Conservation (phyloP, 768 basidiomycete genomes). For the Trametes meyenii region DNA sequence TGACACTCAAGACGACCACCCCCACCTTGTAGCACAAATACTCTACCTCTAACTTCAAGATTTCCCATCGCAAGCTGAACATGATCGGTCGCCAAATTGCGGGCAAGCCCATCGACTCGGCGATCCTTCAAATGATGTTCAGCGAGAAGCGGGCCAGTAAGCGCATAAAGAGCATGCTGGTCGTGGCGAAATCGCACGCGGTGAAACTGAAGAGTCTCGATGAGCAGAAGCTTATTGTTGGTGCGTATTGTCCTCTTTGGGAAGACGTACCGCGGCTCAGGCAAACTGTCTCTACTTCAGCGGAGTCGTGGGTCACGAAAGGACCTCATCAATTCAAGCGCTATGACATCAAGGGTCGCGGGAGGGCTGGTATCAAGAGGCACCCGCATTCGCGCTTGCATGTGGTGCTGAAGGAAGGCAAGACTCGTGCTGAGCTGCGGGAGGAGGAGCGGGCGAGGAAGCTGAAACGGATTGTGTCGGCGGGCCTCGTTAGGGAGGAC, state of each 20-base stretch:
- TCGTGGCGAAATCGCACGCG: constrained; percentile 86
- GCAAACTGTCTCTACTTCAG: constrained; percentile 42
- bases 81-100: constrained; percentile 85
- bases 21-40: constrained; percentile 83
- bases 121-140: constrained; percentile 96
- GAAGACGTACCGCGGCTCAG: not conserved
- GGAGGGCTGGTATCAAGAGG: constrained; percentile 73
- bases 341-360: constrained; percentile 83
- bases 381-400: constrained; percentile 77
- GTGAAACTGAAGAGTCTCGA: constrained; percentile 74
- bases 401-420: constrained; percentile 81
- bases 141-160: constrained; percentile 88
- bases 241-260: constrained; percentile 49
- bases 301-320: constrained; percentile 94
- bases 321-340: constrained; percentile 64
- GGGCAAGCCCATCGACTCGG: constrained; percentile 90
- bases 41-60: constrained; percentile 91
- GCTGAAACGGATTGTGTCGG: constrained; percentile 77
- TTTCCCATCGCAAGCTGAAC: constrained; percentile 92
- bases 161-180: constrained; percentile 87
- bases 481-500: constrained; percentile 79
- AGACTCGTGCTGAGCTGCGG: constrained; percentile 69
- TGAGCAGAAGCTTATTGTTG: constrained; percentile 72
- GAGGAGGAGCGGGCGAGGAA: constrained; percentile 64
- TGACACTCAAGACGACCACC: not conserved